Base-by-base conservation (phyloP, 2,329 filamentous ascomycete genomes). In the Fusarium algeriense region DNA sequence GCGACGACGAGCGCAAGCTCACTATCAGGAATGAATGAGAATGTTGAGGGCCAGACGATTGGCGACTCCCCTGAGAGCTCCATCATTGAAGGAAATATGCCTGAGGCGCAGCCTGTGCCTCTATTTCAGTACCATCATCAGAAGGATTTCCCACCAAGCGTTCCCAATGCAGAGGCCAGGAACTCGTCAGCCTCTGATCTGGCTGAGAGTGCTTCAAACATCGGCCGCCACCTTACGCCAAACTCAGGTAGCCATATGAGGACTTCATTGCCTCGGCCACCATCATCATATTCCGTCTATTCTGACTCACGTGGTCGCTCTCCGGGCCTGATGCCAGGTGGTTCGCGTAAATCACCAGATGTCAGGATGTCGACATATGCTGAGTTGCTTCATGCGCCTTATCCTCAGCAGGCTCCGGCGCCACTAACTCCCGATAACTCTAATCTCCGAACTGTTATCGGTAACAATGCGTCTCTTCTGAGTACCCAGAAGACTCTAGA, bases 401-500 rank as follows among this genome's bases (percentile, higher is more conserved):
- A 97, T 79, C 93, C 93, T 28, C 94, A 97, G 80, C 93, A 93
- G 62, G 87, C 85, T 4, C 87, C 88, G 7, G 86, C 89, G 82
- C 80, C 93, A 82, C 76, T 93, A 83, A 78, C 88, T 32, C 86
- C 97, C 65, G 93, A 97, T 80, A 98, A 98, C 78, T 90, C 92
- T 14, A 88, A 92, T 69, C 84, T 99, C 52, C 91, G 93, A 66
- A 90, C 87, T 60, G 91, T 89, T 19, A 91, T 99, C 28, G 96
- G 96, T 46, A 92, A 90, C 78, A 97, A 97, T 83, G 95, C 95
- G 6, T 97, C 95, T 23, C 86, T 99, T 15, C 88, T 99, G 34
- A 95, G 94, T 77, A 92, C 93, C 37, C 93, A 95, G 78, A 95
- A 98, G 83, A 99, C 96, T 3, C 88, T 99, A 52, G 95, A 98